Conservation (phyloP, 2,329 filamentous ascomycete species). For the Aureobasidium sp. region DNA sequence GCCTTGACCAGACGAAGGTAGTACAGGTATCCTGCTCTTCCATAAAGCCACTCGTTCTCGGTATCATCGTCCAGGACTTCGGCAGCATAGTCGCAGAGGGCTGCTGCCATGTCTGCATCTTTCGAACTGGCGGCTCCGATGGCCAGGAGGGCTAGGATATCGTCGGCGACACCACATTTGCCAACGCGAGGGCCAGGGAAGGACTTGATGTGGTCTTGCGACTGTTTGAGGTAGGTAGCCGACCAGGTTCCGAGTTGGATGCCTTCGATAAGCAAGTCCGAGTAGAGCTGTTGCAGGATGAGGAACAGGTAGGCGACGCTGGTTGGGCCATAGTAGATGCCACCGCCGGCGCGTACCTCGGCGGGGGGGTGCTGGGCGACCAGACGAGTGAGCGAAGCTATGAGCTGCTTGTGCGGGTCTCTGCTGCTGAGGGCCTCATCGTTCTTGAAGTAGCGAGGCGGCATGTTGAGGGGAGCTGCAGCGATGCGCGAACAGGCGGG, state of each 20-base stretch:
- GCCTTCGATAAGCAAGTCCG: constrained; percentile 39
- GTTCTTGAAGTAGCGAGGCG: constrained; percentile 34
- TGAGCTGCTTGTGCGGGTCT: constrained; percentile 43
- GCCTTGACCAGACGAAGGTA: constrained; percentile 55
- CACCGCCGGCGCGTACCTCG: constrained; percentile 37
- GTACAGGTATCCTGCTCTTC: constrained; percentile 60
- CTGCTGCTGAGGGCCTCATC: constrained; percentile 29
- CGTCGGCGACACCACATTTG: constrained; percentile 43
- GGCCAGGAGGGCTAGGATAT: constrained; percentile 43
- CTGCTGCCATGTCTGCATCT: constrained; percentile 40
- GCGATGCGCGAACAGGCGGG: constrained; percentile 5
- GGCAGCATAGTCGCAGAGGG: constrained; percentile 42
- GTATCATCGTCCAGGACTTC: constrained; percentile 41
- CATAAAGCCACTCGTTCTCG: constrained; percentile 57
- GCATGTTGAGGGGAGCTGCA: constrained; percentile 18
- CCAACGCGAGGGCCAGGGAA: constrained; percentile 38
- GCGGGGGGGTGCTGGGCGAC: constrained; percentile 41
- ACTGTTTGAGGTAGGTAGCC: constrained; percentile 42
- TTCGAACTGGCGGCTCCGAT: constrained; percentile 43
- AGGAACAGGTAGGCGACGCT: constrained; percentile 44
- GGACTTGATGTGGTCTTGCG: constrained; percentile 41
- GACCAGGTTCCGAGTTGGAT: constrained; percentile 41
- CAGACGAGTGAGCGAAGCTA: constrained; percentile 42
- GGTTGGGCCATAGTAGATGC: constrained; percentile 43
- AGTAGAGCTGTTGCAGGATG: constrained; percentile 41